These are phyloP conservation scores for Physocladia obscura DNA, from an alignment of 192 early-diverging fungal species.

Conservation along the genomic window DNA sequence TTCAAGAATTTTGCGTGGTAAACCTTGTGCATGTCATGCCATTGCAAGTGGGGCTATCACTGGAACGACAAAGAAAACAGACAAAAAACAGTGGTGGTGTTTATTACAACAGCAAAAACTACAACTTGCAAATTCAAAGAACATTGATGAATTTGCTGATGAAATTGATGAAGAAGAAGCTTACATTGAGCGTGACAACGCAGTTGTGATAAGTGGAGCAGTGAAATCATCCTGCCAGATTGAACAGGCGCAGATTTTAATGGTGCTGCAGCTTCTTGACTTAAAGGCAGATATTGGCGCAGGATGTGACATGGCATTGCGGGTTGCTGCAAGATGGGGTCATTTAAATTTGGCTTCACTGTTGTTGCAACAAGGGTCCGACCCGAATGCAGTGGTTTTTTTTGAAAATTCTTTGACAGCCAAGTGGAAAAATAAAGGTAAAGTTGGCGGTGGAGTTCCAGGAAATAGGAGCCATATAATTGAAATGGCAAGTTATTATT, in stretches of 20 bases:
- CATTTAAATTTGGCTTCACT: slow-evolving; percentile 30
- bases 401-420: background rate
- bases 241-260: slow-evolving; percentile 20
- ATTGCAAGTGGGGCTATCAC: too few relatives aligned
- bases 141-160: background rate
- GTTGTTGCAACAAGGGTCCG: slow-evolving; percentile 25
- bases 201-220: background rate
- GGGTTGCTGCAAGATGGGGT: slow-evolving; percentile 26
- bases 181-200: background rate
- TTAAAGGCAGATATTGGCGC: slow-evolving; percentile 15
- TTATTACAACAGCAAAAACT: background rate
- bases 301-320: slow-evolving; percentile 33
- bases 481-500: background rate
- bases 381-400: slow-evolving; percentile 29
- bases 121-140: background rate
- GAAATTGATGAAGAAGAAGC: background rate
- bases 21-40: slow-evolving; percentile 14
- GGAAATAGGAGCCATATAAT: background rate
- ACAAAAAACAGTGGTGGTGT: background rate
- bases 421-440: slow-evolving; percentile 18
- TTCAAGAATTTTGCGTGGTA: background rate
- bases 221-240: background rate
- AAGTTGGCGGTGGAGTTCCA: slow-evolving; percentile 26
- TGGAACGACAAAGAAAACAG: slow-evolving; percentile 2
- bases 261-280: slow-evolving; percentile 21